Evolutionary conservation across 2,329 filamentous ascomycete species (phyloP).

Genomic region (Cercospora sesami): DNA sequence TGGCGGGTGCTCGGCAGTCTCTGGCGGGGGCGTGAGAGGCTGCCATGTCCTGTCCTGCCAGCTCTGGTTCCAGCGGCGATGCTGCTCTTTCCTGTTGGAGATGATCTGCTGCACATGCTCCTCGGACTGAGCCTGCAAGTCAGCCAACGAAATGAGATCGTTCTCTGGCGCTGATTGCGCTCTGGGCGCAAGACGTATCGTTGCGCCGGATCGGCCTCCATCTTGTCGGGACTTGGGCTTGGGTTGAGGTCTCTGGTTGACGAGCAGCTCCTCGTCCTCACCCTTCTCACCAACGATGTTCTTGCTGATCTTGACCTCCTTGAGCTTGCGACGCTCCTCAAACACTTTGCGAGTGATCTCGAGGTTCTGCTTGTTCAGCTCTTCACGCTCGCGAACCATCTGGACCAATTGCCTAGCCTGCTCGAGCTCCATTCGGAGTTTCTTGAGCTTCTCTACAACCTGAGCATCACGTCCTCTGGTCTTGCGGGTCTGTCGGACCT

Average conservation of each 20-base stretch:
- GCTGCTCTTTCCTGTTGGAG: slow-evolving; percentile 81
- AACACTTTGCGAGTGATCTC: slow-evolving; percentile 75
- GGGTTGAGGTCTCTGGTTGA: slow-evolving; percentile 74
- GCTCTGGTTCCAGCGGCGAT: slow-evolving; percentile 86
- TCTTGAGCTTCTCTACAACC: slow-evolving; percentile 90
- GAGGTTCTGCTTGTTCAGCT: slow-evolving; percentile 74
- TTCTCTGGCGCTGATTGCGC: slow-evolving; percentile 70
- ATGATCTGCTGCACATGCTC: slow-evolving; percentile 79
- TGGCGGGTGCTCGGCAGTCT: slow-evolving; percentile 43
- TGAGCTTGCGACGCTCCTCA: slow-evolving; percentile 76
- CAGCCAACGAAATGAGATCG: slow-evolving; percentile 74
- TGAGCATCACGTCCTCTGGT: slow-evolving; percentile 91
- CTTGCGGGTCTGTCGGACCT: slow-evolving; percentile 91
- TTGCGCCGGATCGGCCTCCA: slow-evolving; percentile 61
- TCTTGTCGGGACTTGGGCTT: slow-evolving; percentile 57
- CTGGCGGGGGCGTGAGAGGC: slow-evolving; percentile 76
- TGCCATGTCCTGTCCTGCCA: slow-evolving; percentile 85
- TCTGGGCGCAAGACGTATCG: slow-evolving; percentile 43
- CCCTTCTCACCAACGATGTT: slow-evolving; percentile 79
- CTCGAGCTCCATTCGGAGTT: slow-evolving; percentile 85
- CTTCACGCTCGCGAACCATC: slow-evolving; percentile 76
- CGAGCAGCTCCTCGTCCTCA: slow-evolving; percentile 83
- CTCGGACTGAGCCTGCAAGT: slow-evolving; percentile 77
- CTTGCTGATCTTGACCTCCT: slow-evolving; percentile 83
- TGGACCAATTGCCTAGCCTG: slow-evolving; percentile 79